Evolutionary conservation across 306 rosid species (phyloP).

Genomic region (Trichosanthes cucumerina): DNA sequence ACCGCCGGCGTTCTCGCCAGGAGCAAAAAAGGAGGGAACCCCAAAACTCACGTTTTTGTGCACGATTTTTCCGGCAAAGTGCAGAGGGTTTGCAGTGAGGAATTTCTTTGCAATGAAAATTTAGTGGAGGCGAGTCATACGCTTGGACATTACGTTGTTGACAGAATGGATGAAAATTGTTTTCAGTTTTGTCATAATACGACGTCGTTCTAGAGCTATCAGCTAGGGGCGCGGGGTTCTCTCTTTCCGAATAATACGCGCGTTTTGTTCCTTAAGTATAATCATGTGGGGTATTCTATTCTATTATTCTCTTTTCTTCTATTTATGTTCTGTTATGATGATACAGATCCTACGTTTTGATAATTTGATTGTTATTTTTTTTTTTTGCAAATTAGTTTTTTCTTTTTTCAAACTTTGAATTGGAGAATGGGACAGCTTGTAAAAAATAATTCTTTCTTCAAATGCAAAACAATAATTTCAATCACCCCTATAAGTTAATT

Average conservation of each 20-base stretch:
- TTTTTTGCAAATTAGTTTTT: background rate
- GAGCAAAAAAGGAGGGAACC: conserved; percentile 80
- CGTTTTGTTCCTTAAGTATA: background rate
- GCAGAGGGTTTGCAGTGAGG: conserved; percentile 55
- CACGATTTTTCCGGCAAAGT: conserved; percentile 63
- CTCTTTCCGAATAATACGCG: background rate
- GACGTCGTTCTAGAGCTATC: background rate
- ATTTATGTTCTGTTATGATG: conserved; percentile 3
- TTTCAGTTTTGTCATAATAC: conserved; percentile 58
- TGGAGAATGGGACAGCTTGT: background rate
- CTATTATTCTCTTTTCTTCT: too few relatives aligned
- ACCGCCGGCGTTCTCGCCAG: conserved; percentile 83
- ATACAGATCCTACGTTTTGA: too few relatives aligned
- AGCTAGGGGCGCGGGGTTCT: background rate
- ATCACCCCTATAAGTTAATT: too few relatives aligned
- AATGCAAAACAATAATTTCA: background rate
- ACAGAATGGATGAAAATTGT: conserved; percentile 66
- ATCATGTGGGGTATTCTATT: background rate
- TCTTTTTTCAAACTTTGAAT: background rate
- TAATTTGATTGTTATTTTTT: background rate
- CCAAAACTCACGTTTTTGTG: conserved; percentile 79
- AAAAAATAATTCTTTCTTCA: background rate
- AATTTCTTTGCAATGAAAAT: conserved; percentile 71
- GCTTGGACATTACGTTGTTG: conserved; percentile 74
- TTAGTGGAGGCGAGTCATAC: conserved; percentile 58